phyloP scores from a whole-genome alignment of 1,284 basidiomycete species.

The Grifola frondosa region DNA sequence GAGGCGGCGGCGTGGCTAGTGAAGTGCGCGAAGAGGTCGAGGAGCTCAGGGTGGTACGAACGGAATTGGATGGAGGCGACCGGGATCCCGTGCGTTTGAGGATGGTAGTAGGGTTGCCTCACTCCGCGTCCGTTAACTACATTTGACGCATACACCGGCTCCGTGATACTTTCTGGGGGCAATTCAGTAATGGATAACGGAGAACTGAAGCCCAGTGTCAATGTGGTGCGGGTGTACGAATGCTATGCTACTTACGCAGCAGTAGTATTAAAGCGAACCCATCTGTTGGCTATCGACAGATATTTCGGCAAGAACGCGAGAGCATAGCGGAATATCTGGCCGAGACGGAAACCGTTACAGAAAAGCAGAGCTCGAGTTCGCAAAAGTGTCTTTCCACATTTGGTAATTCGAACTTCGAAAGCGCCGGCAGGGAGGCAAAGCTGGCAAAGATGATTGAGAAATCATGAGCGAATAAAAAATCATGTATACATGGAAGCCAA shows the following conservation, averaged over 20 bases:
- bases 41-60: conserved; percentile 65
- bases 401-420: conserved; percentile 4
- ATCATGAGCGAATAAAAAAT: background rate
- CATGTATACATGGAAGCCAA: background rate
- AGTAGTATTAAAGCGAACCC: conserved; percentile 10
- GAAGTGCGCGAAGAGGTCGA: conserved; percentile 86
- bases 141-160: conserved; percentile 34
- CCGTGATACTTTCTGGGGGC: conserved; percentile 5
- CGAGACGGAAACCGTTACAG: background rate
- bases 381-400: conserved; percentile 7
- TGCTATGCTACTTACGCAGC: conserved; percentile 7
- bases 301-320: conserved; percentile 7
- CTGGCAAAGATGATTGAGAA: background rate
- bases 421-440: background rate
- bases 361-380: background rate
- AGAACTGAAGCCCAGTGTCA: background rate
- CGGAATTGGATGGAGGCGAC: conserved; percentile 86
- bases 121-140: conserved; percentile 60
- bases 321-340: conserved; percentile 7
- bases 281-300: conserved; percentile 5
- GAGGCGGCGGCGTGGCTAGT: conserved; percentile 81
- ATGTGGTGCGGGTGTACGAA: background rate
- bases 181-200: conserved; percentile 5
- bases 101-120: conserved; percentile 53
- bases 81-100: conserved; percentile 71